Percentiles rank a stretch among this genome's conserved stretches.
These are phyloP conservation scores for Tulasnella sp. DNA, from an alignment of 768 basidiomycete species.

Conservation along the genomic window DNA sequence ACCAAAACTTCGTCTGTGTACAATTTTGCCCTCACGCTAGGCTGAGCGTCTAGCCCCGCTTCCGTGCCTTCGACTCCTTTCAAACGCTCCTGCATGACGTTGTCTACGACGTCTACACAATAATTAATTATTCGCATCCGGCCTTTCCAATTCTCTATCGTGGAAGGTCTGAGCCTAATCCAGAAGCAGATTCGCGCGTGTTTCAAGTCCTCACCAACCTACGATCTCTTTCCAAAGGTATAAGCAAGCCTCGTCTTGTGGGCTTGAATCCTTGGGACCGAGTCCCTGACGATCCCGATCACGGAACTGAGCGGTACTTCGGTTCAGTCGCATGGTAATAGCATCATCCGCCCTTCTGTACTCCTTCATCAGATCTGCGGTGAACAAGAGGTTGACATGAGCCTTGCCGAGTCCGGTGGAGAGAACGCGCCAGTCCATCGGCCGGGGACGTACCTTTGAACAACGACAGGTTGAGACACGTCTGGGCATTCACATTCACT, in stretches of 20 bases:
- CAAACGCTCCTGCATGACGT: constrained; percentile 46
- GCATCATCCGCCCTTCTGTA: constrained; percentile 72
- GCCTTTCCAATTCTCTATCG: constrained; percentile 49
- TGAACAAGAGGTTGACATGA: neutral
- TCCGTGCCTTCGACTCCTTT: constrained; percentile 32
- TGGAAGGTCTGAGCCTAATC: constrained; percentile 16
- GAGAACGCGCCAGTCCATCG: neutral
- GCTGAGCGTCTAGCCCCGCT: constrained; percentile 35
- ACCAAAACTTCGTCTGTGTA: constrained; percentile 68
- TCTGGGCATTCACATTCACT: constrained; percentile 60
- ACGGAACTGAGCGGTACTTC: constrained; percentile 61
- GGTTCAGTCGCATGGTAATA: constrained; percentile 70
- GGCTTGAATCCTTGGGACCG: constrained; percentile 29
- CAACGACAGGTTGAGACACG: constrained; percentile 60
- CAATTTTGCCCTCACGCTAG: constrained; percentile 43
- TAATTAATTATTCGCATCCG: constrained; percentile 64
- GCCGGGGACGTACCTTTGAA: constrained; percentile 52
- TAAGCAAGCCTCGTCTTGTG: constrained; percentile 65
- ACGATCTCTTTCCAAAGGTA: constrained; percentile 70
- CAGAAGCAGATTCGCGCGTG: constrained; percentile 21
- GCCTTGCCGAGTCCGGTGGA: neutral
- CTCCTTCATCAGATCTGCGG: constrained; percentile 63
- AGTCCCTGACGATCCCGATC: constrained; percentile 50
- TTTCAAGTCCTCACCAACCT: constrained; percentile 30
- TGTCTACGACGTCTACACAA: constrained; percentile 60